phyloP scores from a whole-genome alignment of 345 rosid species.

The Salix brachista region DNA sequence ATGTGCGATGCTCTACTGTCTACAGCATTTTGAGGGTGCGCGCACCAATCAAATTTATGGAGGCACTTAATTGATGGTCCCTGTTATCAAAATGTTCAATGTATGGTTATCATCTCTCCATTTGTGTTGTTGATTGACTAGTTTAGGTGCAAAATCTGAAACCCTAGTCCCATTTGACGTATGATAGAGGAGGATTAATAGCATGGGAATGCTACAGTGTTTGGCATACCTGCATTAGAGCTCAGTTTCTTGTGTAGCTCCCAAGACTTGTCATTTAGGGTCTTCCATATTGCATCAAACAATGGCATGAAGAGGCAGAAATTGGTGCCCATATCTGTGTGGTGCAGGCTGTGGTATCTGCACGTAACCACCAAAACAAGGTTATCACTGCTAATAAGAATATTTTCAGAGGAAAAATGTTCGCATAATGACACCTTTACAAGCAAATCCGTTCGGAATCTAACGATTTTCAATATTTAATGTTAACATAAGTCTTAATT shows the following conservation, averaged over 20 bases:
- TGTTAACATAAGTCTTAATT: no score
- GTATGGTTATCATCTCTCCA: background rate
- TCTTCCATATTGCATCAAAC: conserved; percentile 71
- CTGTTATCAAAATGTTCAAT: background rate
- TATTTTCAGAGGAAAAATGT: background rate
- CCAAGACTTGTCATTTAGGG: conserved; percentile 72
- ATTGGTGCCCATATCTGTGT: conserved; percentile 65
- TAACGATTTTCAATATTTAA: no score
- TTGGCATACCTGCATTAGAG: conserved; percentile 44
- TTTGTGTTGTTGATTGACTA: background rate
- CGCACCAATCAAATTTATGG: background rate
- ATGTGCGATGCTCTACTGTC: background rate
- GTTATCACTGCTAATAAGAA: background rate
- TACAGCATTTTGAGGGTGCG: background rate
- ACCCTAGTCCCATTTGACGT: background rate
- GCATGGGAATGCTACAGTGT: background rate
- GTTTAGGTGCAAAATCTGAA: background rate
- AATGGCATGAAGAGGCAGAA: conserved; percentile 97
- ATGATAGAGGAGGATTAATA: background rate
- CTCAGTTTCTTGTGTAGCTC: conserved; percentile 50
- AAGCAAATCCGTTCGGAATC: background rate
- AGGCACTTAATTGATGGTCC: background rate
- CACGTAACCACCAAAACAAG: background rate
- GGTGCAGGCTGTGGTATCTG: conserved; percentile 91
- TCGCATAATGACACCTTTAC: background rate